Evolutionary conservation across 2,329 filamentous ascomycete genomes (phyloP).

Genomic region (Xylaria sp.): DNA sequence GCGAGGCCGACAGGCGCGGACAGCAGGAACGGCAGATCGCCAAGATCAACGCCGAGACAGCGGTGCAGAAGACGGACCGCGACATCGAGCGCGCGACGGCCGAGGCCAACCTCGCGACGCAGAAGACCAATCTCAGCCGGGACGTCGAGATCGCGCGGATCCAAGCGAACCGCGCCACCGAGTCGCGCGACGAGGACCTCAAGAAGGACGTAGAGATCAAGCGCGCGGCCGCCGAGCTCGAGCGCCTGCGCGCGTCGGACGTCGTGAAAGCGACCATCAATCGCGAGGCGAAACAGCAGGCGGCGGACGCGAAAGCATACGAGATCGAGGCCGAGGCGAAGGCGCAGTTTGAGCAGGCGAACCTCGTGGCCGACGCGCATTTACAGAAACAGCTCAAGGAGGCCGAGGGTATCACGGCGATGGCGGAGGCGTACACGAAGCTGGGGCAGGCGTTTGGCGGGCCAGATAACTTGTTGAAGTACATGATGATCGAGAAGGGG

Average conservation of each 20-base stretch:
- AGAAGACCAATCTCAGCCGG: constrained; percentile 73
- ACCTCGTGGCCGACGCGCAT: constrained; percentile 59
- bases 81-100: constrained; percentile 81
- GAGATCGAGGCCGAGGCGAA: constrained; percentile 67
- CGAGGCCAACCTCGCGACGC: constrained; percentile 75
- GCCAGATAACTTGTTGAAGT: constrained; percentile 77
- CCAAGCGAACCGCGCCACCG: constrained; percentile 72
- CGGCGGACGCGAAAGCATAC: constrained; percentile 69
- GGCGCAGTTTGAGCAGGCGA: constrained; percentile 53
- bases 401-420: constrained; percentile 76
- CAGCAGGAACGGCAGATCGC: constrained; percentile 85
- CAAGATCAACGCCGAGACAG: constrained; percentile 78
- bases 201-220: constrained; percentile 79
- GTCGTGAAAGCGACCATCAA: constrained; percentile 78
- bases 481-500: constrained; percentile 85
- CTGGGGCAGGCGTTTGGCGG: constrained; percentile 77
- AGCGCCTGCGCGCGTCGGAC: constrained; percentile 76
- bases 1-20: constrained; percentile 78
- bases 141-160: constrained; percentile 80
- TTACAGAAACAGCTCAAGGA: constrained; percentile 70
- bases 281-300: constrained; percentile 71
- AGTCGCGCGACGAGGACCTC: constrained; percentile 79
- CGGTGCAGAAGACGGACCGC: constrained; percentile 82
- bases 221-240: constrained; percentile 79
- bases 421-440: constrained; percentile 80